Evolutionary conservation across 106 monocot genomes (phyloP).

Genomic region (Dendrobium catenatum): DNA sequence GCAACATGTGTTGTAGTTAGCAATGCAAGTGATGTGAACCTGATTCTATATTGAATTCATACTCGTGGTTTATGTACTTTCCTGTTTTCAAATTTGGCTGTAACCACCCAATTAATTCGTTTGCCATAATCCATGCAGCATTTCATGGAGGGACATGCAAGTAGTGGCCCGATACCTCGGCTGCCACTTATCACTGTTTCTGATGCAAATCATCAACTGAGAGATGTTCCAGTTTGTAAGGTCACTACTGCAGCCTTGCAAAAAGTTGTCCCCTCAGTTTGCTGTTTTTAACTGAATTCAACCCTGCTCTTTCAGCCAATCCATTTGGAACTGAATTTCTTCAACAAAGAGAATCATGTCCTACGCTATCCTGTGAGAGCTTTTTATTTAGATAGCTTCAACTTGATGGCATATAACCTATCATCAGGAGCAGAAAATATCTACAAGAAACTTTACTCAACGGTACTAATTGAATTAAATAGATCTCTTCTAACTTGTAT

Average conservation of each 20-base stretch:
- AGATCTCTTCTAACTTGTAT: neutral
- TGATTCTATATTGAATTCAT: neutral
- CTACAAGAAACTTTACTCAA: constrained; percentile 82
- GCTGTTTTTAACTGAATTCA: constrained; percentile 11
- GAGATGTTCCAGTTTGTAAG: constrained; percentile 90
- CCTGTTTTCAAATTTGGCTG: neutral
- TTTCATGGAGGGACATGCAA: constrained; percentile 97
- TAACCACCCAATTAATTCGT: neutral
- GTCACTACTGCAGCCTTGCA: constrained; percentile 20
- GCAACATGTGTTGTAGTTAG: too few relatives aligned
- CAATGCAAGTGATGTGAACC: neutral
- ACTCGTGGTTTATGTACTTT: neutral
- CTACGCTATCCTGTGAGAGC: constrained; percentile 84
- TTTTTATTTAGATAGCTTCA: constrained; percentile 88
- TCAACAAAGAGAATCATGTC: constrained; percentile 82
- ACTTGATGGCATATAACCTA: constrained; percentile 88
- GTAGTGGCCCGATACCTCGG: constrained; percentile 74
- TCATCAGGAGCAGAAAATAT: constrained; percentile 75
- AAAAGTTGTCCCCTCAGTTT: neutral
- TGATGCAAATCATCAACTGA: constrained; percentile 46
- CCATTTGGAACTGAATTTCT: constrained; percentile 94
- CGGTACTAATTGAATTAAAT: constrained; percentile 33
- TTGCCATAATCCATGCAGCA: constrained; percentile 41
- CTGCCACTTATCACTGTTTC: constrained; percentile 85
- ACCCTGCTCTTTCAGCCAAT: constrained; percentile 47